Evolutionary conservation across 2,329 filamentous ascomycete species (phyloP), one percentile per base, ranked within the genome.

Genomic region (Onygenales sp.): DNA sequence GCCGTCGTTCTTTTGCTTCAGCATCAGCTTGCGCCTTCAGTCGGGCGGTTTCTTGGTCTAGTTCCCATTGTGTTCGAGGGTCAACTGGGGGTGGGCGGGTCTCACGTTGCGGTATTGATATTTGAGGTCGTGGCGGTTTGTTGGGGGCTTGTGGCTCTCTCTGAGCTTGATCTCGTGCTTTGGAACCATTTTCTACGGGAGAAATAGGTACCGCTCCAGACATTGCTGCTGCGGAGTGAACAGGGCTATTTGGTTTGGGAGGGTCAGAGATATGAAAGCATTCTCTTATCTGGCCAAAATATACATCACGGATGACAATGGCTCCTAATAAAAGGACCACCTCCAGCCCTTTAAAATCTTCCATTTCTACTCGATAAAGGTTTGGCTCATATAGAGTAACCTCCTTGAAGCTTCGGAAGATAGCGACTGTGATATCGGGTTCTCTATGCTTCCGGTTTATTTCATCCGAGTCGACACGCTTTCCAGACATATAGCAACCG

Each of bases 341-440:
- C 66, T 98, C 93, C 3, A 97, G 74, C 0, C 93, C 93, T 68
- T 96, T 97, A 54, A 86, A 83, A 69, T 98, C 93, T 68, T 98
- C 90, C 57, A 97, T 83, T 43, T 97, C 91, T 9, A 97, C 86
- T 6, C 93, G 80, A 56, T 86, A 85, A 64, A 97, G 77, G 65
- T 97, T 97, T 4, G 92, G 88, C 69, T 98, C 88, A 73, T 97
- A 96, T 42, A 98, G 79, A 2, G 91, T 95, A 54, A 97, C 71
- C 61, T 91, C 87, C 60, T 82, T 85, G 31, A 85, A 76, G 14
- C 80, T 79, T 59, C 86, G 84, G 75, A 91, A 95, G 62, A 97
- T 80, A 2, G 89, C 90, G n/a, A 97, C 79, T 0, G 90, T 91
- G 61, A 97, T 97, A 70, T 97, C 93, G 0, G 93, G 92, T 67